Evolutionary conservation across 179 eudicot genomes (phyloP), one percentile per base, ranked within the genome.

Genomic region (Corrigiola litoralis): DNA sequence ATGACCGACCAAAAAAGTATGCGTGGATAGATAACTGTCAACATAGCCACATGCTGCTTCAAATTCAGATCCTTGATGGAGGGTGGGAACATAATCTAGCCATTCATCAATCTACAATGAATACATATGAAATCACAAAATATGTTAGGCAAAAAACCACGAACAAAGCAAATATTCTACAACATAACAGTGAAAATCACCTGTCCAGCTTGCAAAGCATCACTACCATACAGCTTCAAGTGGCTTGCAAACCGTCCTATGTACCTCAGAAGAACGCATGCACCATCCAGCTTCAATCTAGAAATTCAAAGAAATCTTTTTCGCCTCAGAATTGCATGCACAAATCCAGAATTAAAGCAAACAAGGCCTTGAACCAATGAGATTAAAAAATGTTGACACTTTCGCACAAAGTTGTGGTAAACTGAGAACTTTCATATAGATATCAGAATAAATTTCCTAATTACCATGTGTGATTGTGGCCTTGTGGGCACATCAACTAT

Each of bases 1-100:
- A 69, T 77, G 68, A 44, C 86, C 96, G 37, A 85, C 96, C 61
- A 89, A 72, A 73, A 87, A 87, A 1, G 96, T 89, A 45, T 67
- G 73, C 16, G 72, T 79, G 66, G 78, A 58, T 45, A 87, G 69
- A 68, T 81, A 85, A 36, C 60, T 75, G 71, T 89, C 89, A 25
- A 81, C 82, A 51, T 71, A 81, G 59, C 47, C 63, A 61, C 95
- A 87, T 10, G 80, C 96, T 8, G 77, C 84, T 74, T 89, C 96
- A 74, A 85, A 89, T 38, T 87, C 87, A 41, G 96, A 73, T 29
- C 96, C 96, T 37, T 71, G 72, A 25, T 75, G 67, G 62, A 89
- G 76, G 18, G 85, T 48, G 27, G 79, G 75, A 38, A 82, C 75
- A 68, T 87, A 89, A 34, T 89, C 87, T 13, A 89, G 59, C 96